Evolutionary conservation across 2,329 filamentous ascomycete genomes (phyloP), one percentile per base, ranked within the genome.

Genomic region (Aspergillus brunneoviolaceus): DNA sequence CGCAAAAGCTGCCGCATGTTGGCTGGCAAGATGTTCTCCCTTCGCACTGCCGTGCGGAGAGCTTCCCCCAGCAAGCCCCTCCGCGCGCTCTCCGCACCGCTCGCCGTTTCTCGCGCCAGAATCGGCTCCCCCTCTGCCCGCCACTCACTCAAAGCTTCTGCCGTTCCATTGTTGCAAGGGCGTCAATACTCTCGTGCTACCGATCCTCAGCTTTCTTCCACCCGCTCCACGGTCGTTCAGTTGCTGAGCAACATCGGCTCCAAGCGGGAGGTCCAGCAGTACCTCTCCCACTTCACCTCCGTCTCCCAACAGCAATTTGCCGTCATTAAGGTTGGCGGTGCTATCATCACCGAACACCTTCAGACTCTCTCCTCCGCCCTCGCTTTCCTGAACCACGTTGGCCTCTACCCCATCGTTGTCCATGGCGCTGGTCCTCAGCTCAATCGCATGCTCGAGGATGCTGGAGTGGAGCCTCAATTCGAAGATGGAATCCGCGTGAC

Each of bases 291-390:
- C 76, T 99, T 99, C 83, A 95, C 90, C 68, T 96, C 93, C 35
- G 93, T 97, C 63, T 95, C 92, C 49, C 96, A 92, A 39, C 93
- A 98, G 81, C 92, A 96, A 74, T 99, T 98, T 77, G 94, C 93
- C 67, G 94, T 99, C 52, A 96, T 99, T 79, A 99, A 99, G 82
- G 94, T 98, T 58, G 95, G 94, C 63, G 95, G 94, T 63, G 95
- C 94, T 64, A 97, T 98, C 71, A 85, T 99, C 71, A 96, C 92
- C 62, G 93, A 98, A 74, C 90, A 97, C 77, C 84, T 98, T 58
- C 90, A 96, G 76, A 92, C 93, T 71, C 86, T 99, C 58, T 96
- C 92, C 73, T 89, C 90, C 58, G 93, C 91, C 53, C 84, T 98
- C 60, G 89, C 92, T 29, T 96, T 98, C 79, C 86, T 98, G 53